phyloP scores from a whole-genome alignment of 2,329 filamentous ascomycete genomes.

The Colletotrichum australisinense region DNA sequence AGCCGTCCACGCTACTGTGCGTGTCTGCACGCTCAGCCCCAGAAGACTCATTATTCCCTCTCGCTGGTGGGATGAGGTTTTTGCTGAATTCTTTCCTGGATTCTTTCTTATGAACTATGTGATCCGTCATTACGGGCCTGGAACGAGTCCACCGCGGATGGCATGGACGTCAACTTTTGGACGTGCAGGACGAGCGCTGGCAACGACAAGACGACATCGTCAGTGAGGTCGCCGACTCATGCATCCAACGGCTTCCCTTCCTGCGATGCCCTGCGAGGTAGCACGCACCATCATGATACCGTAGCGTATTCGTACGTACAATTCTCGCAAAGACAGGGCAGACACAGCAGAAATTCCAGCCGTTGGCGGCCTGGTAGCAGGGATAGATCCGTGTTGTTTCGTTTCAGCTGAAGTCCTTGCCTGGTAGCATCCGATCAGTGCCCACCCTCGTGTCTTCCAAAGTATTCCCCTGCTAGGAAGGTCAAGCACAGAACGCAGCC shows the following conservation, averaged over 20 bases:
- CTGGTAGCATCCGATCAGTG: slow-evolving; percentile 21
- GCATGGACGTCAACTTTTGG: slow-evolving; percentile 7
- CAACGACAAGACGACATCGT: slow-evolving; percentile 1
- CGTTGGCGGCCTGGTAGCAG: neutral
- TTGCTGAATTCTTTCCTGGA: neutral
- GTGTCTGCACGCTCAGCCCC: slow-evolving; percentile 1
- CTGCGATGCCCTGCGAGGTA: neutral
- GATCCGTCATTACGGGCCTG: neutral
- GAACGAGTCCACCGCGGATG: neutral
- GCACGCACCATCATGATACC: neutral
- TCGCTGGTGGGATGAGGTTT: neutral
- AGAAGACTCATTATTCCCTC: neutral
- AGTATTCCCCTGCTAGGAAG: slow-evolving; percentile 24
- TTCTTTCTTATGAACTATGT: neutral
- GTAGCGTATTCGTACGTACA: neutral
- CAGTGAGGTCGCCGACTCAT: slow-evolving; percentile 5
- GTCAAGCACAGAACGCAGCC: neutral
- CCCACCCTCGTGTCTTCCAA: neutral
- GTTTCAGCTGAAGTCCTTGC: slow-evolving; percentile 29
- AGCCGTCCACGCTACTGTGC: slow-evolving; percentile 6
- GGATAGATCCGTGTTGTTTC: slow-evolving; percentile 15
- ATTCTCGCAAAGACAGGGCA: neutral
- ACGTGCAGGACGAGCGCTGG: neutral
- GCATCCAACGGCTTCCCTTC: neutral
- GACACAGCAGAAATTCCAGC: neutral